Conservation (phyloP, 352 stramenopile species). For the Globisporangium cylindrosporum region DNA sequence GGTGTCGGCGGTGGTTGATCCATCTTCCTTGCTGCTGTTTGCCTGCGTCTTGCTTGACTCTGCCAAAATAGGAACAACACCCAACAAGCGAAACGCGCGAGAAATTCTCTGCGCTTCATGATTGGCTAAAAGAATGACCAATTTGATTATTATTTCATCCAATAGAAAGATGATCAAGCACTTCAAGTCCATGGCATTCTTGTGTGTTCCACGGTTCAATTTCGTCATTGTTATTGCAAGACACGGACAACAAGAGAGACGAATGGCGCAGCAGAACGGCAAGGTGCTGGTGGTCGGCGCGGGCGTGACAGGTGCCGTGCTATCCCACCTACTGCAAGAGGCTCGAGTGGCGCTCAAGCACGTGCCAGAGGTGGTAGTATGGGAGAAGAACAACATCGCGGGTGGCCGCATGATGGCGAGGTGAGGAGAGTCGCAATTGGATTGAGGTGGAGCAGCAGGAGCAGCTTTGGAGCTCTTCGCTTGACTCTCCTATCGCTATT, state of each 20-base stretch:
- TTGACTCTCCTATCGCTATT: not conserved
- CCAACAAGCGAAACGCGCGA: conserved; percentile 4
- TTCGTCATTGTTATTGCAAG: not conserved
- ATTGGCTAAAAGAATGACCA: not conserved
- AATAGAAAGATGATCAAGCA: not conserved
- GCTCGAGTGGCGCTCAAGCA: conserved; percentile 19
- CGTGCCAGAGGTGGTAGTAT: conserved; percentile 41
- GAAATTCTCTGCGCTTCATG: not conserved
- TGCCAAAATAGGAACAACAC: not conserved
- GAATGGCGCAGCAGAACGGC: conserved; percentile 20
- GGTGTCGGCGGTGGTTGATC: conserved; percentile 14
- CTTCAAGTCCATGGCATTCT: conserved; percentile 6
- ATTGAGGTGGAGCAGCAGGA: not conserved
- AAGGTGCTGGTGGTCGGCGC: conserved; percentile 64
- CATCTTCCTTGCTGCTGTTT: not conserved
- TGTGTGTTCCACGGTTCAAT: conserved; percentile 4
- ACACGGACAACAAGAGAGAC: not conserved
- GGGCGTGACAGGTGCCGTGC: conserved; percentile 52
- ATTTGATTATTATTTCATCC: not conserved
- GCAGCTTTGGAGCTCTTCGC: conserved; percentile 3
- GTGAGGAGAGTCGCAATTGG: conserved; percentile 14
- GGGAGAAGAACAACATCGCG: conserved; percentile 71
- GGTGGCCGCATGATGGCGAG: conserved; percentile 67
- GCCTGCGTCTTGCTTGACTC: not conserved
- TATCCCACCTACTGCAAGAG: conserved; percentile 52